Percentiles rank a stretch among this genome's conserved stretches.
Evolutionary conservation across 176 grass and related monocot species (phyloP).

Genomic region (Aegilops tauschii): DNA sequence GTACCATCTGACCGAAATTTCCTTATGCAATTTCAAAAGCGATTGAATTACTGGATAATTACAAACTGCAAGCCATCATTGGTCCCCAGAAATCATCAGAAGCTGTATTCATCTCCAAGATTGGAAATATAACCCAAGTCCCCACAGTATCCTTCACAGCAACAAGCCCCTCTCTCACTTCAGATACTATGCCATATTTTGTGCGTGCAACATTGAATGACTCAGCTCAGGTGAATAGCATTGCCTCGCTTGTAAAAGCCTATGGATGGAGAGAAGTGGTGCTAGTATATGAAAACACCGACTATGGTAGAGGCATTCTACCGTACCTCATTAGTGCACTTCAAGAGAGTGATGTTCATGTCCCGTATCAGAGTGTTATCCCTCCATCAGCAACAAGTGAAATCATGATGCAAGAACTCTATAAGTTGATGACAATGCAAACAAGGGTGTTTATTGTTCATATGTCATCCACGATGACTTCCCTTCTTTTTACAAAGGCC

Average conservation of each 20-base stretch:
- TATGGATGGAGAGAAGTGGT: slow-evolving; percentile 69
- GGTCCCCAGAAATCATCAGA: slow-evolving; percentile 47
- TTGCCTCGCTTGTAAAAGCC: slow-evolving; percentile 39
- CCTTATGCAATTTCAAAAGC: not conserved
- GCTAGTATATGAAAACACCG: slow-evolving; percentile 39
- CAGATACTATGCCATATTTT: slow-evolving; percentile 34
- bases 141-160: slow-evolving; percentile 45
- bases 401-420: slow-evolving; percentile 40
- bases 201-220: slow-evolving; percentile 36
- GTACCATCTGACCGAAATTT: too few relatives aligned
- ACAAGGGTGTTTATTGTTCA: slow-evolving; percentile 42
- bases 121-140: slow-evolving; percentile 9
- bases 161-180: slow-evolving; percentile 32
- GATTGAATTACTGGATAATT: slow-evolving; percentile 9
- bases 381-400: slow-evolving; percentile 25
- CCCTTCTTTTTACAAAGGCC: slow-evolving; percentile 33
- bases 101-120: slow-evolving; percentile 24
- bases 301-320: slow-evolving; percentile 49
- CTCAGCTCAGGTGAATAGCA: slow-evolving; percentile 36
- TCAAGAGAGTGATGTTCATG: slow-evolving; percentile 2
- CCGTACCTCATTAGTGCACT: slow-evolving; percentile 38
- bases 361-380: slow-evolving; percentile 39
- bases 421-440: slow-evolving; percentile 37
- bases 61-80: slow-evolving; percentile 43
- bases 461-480: slow-evolving; percentile 8